Evolutionary conservation across 371 early-diverging fungal species (phyloP), one percentile per base, ranked within the genome.

Genomic region (Mucor mucedo): DNA sequence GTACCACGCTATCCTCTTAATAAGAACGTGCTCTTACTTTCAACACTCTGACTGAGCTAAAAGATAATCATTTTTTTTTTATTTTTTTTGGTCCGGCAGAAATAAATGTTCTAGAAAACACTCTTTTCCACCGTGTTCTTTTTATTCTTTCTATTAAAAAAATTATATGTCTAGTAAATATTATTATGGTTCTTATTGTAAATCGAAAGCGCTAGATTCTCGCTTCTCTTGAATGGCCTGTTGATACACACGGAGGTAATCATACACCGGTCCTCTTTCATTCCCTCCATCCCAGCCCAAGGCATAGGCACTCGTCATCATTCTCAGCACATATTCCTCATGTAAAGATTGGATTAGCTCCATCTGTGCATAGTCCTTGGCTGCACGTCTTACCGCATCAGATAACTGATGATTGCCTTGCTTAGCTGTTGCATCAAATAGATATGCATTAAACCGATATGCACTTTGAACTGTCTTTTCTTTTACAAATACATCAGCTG

Each of bases 401-500:
- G 70, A 62, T 45, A 88, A 40, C 29, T 53, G 56, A n/a, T 2
- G 27, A 57, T 42, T 21, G 13, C 42, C 52, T 27, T 2, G n/a
- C 2, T 40, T 47, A 1, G 71, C 67, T 14, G 59, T 55, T 3
- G 71, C 68, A 53, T 84, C 70, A 65, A 86, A 87, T 10, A 86
- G 59, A 54, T 86, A 89, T 40, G 86, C 79, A 69, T 89, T 89
- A 63, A 71, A 80, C 0, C 61, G 54, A 45, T 80, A 79, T 8
- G 42, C 55, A 13, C 63, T 75, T 59, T 69, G 73, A 54, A 65
- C 76, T 50, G 40, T 14, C 28, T 49, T 66, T 32, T 58, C 45
- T 4, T 65, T 58, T 0, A 64, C 45, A 13, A 63, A 45, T 32
- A 66, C 13, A 40, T 68, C 30, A 9, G 70, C 53, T 21, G 58